phyloP scores from a whole-genome alignment of 805 yeast species.

The Yarrowia divulgata region DNA sequence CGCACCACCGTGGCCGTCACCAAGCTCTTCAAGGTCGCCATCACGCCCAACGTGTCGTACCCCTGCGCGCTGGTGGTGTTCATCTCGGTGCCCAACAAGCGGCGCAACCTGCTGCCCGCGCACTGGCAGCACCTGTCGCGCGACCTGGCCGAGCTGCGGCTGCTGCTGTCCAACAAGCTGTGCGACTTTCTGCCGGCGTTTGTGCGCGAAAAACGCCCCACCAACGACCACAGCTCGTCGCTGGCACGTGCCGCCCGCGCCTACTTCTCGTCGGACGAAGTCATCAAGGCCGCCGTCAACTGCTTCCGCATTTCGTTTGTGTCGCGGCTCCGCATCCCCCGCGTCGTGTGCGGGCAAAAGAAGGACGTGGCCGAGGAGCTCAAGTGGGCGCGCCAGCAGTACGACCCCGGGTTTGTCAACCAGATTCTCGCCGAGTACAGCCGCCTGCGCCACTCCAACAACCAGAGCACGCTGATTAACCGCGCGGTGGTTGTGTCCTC shows the following conservation, averaged over 20 bases:
- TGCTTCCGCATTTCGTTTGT: conserved; percentile 42
- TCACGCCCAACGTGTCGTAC: conserved; percentile 22
- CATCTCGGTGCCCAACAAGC: conserved; percentile 32
- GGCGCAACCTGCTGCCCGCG: conserved; percentile 28
- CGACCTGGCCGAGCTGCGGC: conserved; percentile 24
- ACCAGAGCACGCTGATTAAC: conserved; percentile 15
- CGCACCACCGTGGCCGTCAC: conserved; percentile 43
- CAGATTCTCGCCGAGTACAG: conserved; percentile 27
- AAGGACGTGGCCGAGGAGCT: conserved; percentile 34
- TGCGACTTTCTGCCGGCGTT: conserved; percentile 35
- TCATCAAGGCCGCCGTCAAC: conserved; percentile 42
- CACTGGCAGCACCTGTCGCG: conserved; percentile 31
- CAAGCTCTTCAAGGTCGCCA: conserved; percentile 44
- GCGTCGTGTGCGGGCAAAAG: conserved; percentile 46
- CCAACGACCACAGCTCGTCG: conserved; percentile 4
- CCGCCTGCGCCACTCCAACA: conserved; percentile 11
- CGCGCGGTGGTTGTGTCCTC: conserved; percentile 44
- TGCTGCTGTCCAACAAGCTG: conserved; percentile 30
- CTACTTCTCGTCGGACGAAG: conserved; percentile 42
- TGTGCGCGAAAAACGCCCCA: conserved; percentile 24
- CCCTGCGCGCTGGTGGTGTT: conserved; percentile 34
- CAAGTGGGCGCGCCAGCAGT: conserved; percentile 37
- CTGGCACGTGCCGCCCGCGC: conserved; percentile 25
- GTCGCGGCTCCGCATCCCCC: conserved; percentile 43
- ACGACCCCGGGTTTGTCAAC: conserved; percentile 32